Evolutionary conservation across 495 filamentous ascomycete genomes (phyloP).

Genomic region (Rostrohypoxylon terebratum): DNA sequence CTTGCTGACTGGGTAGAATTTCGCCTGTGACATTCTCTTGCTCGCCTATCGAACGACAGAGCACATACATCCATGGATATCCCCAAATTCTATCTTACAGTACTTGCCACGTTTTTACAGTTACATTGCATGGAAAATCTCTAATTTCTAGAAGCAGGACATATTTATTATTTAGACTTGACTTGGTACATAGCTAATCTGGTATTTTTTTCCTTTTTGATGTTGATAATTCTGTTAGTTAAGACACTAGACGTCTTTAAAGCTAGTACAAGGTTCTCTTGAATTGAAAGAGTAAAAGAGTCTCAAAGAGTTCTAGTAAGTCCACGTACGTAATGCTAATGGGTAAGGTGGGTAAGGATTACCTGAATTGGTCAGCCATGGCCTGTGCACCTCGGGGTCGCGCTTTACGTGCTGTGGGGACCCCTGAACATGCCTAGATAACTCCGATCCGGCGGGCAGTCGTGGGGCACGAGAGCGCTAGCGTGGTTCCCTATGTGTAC

Average conservation of each 20-base stretch:
- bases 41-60: too few species aligned
- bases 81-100: too few species aligned
- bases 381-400: constrained; percentile 18
- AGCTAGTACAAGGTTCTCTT: neutral
- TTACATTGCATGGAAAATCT: too few species aligned
- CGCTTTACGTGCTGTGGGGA: constrained; percentile 19
- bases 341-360: constrained; percentile 9
- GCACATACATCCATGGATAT: too few species aligned
- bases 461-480: constrained; percentile 2
- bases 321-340: constrained; percentile 18
- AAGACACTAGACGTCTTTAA: neutral
- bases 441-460: constrained; percentile 40
- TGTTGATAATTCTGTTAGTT: neutral
- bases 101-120: too few species aligned
- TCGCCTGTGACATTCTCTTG: too few species aligned
- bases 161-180: too few species aligned
- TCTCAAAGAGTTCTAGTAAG: neutral
- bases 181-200: too few species aligned
- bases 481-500: constrained; percentile 1
- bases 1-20: too few species aligned
- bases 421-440: constrained; percentile 15
- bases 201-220: too few species aligned
- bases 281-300: too few species aligned
- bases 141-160: too few species aligned
- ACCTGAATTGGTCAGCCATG: neutral